Evolutionary conservation across 2,329 filamentous ascomycete genomes (phyloP).

Genomic region (Xylaria sp.): DNA sequence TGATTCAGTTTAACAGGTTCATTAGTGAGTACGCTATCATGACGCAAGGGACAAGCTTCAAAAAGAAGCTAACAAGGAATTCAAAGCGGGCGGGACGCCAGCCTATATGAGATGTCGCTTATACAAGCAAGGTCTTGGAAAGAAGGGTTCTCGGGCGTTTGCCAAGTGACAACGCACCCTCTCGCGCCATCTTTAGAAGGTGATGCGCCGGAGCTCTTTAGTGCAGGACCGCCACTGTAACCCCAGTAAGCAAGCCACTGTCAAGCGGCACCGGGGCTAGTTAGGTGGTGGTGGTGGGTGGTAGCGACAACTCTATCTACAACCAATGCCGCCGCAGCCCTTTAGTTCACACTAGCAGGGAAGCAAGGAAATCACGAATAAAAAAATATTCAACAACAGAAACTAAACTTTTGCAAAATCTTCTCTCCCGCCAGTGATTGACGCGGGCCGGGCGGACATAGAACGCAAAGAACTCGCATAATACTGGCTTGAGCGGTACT

Average conservation of each 20-base stretch:
- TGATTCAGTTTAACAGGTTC: conserved; percentile 41
- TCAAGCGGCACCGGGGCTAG: background rate
- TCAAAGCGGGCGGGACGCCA: conserved; percentile 15
- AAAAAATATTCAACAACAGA: background rate
- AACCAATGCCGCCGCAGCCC: background rate
- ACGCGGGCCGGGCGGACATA: background rate
- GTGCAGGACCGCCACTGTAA: conserved; percentile 32
- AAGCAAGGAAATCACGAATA: background rate
- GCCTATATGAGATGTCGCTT: conserved; percentile 26
- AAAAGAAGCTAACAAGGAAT: conserved; percentile 21
- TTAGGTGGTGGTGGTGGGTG: background rate
- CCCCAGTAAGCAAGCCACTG: conserved; percentile 31
- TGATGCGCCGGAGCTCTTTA: conserved; percentile 40
- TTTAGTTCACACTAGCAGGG: conserved; percentile 3
- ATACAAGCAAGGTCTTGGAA: background rate
- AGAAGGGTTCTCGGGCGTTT: background rate
- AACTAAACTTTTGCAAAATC: background rate
- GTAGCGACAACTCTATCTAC: background rate
- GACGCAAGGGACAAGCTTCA: conserved; percentile 40
- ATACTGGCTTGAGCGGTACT: background rate
- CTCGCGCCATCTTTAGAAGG: conserved; percentile 17
- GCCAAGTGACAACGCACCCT: background rate
- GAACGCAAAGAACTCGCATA: background rate
- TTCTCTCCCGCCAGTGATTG: background rate
- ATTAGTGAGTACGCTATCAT: conserved; percentile 43